A percentile compares a stretch with the other conserved stretches of the same genome.
phyloP scores from a whole-genome alignment of 2,329 filamentous ascomycete genomes.

The Dryadomyces sulphureus region DNA sequence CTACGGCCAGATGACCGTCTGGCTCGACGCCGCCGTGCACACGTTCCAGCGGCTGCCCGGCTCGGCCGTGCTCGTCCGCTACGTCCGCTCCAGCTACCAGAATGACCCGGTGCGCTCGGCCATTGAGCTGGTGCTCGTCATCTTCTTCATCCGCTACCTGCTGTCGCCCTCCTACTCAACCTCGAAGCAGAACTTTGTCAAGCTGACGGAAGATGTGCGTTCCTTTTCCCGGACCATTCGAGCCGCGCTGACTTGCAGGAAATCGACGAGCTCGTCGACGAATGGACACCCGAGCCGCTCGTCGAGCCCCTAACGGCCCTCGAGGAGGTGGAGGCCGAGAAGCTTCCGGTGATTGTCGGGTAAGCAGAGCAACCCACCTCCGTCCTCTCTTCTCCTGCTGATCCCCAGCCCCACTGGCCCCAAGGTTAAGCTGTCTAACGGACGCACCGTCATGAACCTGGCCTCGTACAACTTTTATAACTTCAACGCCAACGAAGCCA shows the following conservation, averaged over 20 bases:
- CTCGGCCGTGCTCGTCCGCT: constrained; percentile 84
- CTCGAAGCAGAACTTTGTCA: constrained; percentile 76
- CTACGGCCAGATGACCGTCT: constrained; percentile 36
- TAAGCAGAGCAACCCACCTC: constrained; percentile 21
- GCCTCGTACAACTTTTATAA: constrained; percentile 98
- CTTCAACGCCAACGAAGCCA: constrained; percentile 78
- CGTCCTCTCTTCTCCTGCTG: background rate
- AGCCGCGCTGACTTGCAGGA: constrained; percentile 31
- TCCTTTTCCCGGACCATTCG: too few relatives aligned
- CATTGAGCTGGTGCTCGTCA: constrained; percentile 82
- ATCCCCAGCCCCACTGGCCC: constrained; percentile 63
- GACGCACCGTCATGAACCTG: constrained; percentile 83
- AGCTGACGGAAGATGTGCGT: constrained; percentile 61
- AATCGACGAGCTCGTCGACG: constrained; percentile 91
- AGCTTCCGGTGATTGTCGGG: constrained; percentile 77
- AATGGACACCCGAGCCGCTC: constrained; percentile 90
- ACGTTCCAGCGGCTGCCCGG: constrained; percentile 85
- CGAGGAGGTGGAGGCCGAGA: constrained; percentile 74
- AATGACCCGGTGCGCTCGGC: constrained; percentile 89
- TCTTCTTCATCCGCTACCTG: constrained; percentile 91
- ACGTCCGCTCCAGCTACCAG: constrained; percentile 95
- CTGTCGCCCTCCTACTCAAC: constrained; percentile 87
- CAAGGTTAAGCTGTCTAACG: constrained; percentile 75
- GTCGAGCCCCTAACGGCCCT: constrained; percentile 58
- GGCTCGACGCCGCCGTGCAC: constrained; percentile 36